Conservation (phyloP, 805 yeast genomes). For the Ogataea paraovalis region DNA sequence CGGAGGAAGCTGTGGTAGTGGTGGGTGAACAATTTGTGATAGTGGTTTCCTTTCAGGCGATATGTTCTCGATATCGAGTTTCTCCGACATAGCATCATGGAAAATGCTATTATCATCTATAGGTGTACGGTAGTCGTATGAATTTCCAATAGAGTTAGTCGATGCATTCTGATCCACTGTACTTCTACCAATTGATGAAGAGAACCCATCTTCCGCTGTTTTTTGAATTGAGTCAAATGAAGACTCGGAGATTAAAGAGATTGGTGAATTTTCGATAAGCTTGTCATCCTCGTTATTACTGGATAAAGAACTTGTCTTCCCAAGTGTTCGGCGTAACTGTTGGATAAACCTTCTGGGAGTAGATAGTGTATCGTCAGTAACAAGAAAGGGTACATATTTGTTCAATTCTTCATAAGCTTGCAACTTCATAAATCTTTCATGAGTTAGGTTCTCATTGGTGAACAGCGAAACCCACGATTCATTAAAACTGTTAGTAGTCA, state of each 20-base stretch:
- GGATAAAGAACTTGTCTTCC: constrained; percentile 14
- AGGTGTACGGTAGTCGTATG: background rate
- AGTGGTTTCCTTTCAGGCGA: background rate
- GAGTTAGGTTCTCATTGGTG: constrained; percentile 50
- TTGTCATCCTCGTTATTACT: background rate
- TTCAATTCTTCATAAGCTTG: constrained; percentile 54
- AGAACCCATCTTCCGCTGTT: background rate
- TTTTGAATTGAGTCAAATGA: constrained; percentile 7
- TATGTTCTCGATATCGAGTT: background rate
- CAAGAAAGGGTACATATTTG: constrained; percentile 33
- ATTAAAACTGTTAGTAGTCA: constrained; percentile 64
- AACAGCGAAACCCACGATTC: constrained; percentile 71
- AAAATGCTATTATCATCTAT: constrained; percentile 1
- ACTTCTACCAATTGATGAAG: background rate
- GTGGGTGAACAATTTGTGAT: background rate
- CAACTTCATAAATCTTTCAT: constrained; percentile 61
- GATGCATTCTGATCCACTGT: background rate
- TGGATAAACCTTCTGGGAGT: constrained; percentile 58
- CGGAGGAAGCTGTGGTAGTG: background rate
- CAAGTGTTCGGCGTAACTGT: constrained; percentile 42
- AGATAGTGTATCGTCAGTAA: constrained; percentile 40
- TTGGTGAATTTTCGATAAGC: constrained; percentile 12
- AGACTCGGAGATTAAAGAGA: constrained; percentile 18
- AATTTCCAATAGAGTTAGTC: constrained; percentile 1
- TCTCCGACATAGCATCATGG: background rate